These are phyloP conservation scores for Euptelea pleiosperma DNA, from an alignment of 164 flowering plant genomes.

Conservation along the genomic window DNA sequence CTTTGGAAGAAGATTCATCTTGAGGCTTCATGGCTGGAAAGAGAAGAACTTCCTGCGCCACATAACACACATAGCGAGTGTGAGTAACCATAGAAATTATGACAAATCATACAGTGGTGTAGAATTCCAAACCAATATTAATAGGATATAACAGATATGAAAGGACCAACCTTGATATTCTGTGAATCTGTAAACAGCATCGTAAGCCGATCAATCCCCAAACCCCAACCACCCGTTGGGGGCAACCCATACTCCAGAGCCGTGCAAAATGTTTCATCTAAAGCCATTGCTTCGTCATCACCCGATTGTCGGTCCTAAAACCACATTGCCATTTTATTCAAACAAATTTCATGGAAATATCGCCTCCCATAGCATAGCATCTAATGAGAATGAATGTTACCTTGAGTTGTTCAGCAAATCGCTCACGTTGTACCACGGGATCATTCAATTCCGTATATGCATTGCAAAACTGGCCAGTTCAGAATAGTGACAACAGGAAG, in stretches of 20 bases:
- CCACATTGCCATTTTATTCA: slow-evolving; percentile 8
- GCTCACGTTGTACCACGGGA: slow-evolving; percentile 87
- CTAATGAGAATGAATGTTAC: slow-evolving; percentile 25
- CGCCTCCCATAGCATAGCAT: neutral
- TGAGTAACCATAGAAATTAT: neutral
- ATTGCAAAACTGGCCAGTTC: slow-evolving; percentile 66
- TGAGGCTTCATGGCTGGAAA: slow-evolving; percentile 97
- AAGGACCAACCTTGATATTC: slow-evolving; percentile 71
- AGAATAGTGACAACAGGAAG: neutral
- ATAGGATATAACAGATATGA: neutral
- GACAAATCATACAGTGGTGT: too few species aligned
- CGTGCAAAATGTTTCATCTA: slow-evolving; percentile 87
- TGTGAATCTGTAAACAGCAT: slow-evolving; percentile 94
- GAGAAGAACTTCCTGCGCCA: slow-evolving; percentile 76
- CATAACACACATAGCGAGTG: neutral
- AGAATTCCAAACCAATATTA: neutral
- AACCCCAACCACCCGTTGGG: slow-evolving; percentile 98
- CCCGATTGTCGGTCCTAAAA: slow-evolving; percentile 89
- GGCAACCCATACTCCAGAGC: slow-evolving; percentile 95
- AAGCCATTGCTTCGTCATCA: slow-evolving; percentile 97
- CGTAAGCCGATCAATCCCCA: slow-evolving; percentile 88
- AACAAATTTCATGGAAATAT: neutral
- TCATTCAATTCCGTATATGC: slow-evolving; percentile 98
- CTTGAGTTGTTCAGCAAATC: slow-evolving; percentile 96
- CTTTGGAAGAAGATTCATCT: slow-evolving; percentile 60